These are phyloP conservation scores for Penicillium hesseltinei DNA, from an alignment of 2,329 filamentous ascomycete genomes.

Conservation along the genomic window DNA sequence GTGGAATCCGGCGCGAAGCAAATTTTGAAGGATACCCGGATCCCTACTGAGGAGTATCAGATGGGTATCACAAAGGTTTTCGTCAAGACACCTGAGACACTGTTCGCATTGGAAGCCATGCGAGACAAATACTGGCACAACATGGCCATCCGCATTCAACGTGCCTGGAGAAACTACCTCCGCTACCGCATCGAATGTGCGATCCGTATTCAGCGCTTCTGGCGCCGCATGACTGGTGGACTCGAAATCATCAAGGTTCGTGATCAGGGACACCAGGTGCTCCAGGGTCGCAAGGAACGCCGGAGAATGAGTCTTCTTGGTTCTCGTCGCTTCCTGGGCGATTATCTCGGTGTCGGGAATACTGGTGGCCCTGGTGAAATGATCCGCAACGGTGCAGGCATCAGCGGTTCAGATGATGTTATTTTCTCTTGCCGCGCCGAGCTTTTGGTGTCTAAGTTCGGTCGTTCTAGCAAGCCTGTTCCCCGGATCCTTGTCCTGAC, in stretches of 20 bases:
- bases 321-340: constrained; percentile 86
- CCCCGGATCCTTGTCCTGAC: constrained; percentile 84
- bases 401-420: constrained; percentile 65
- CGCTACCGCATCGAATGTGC: constrained; percentile 90
- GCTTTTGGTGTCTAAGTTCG: constrained; percentile 88
- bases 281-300: constrained; percentile 85
- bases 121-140: constrained; percentile 98
- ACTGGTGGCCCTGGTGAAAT: constrained; percentile 75
- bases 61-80: constrained; percentile 97
- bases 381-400: constrained; percentile 70
- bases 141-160: constrained; percentile 96
- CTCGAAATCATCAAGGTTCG: constrained; percentile 84
- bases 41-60: constrained; percentile 92
- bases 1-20: constrained; percentile 83
- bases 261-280: constrained; percentile 79
- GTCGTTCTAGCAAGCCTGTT: constrained; percentile 89
- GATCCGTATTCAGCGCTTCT: constrained; percentile 90
- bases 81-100: constrained; percentile 94
- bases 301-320: constrained; percentile 87
- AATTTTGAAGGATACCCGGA: constrained; percentile 94
- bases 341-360: constrained; percentile 88
- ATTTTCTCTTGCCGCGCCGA: constrained; percentile 92
- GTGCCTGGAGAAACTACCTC: constrained; percentile 94
- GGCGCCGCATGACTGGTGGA: constrained; percentile 88
- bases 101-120: constrained; percentile 97